Evolutionary conservation across 169 alveolate genomes (phyloP), one percentile per base, ranked within the genome.

Genomic region (Eimeria acervulina): DNA sequence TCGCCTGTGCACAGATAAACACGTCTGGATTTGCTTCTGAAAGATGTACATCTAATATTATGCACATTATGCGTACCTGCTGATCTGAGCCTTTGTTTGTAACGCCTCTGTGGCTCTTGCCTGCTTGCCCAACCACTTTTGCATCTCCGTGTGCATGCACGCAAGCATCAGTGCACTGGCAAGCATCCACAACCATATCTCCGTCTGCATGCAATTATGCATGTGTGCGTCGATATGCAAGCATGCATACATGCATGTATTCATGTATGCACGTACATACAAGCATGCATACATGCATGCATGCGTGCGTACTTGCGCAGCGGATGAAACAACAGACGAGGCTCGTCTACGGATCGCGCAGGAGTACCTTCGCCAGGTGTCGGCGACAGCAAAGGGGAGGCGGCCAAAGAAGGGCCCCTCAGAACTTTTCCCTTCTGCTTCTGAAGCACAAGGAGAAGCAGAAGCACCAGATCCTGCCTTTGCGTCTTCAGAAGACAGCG

Each of bases 281-380:
- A 63, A 7, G 40, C 38, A 26, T 63, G 74, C 38, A 63, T 10
- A 1, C 26, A 68, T 68, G n/a, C 26, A 68, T 68, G 44, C 7
- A 68, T 68, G 80, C 26, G 12, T 68, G 80, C n/a, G 80, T 33
- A 8, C 0, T 12, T 31, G 7, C 31, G 55, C 92, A 84, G 92
- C 61, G 2, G 76, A n/a, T 3, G 92, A 55, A 55, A 84, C 92
- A 55, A 40, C 78, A 17, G 95, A 91, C 89, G 95, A 91, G 90
- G 90, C 47, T 0, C 90, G 95, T 28, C 90, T 91, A 36, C 90
- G 95, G 63, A 15, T 91, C 51, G 95, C 95, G 47, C 78, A 76
- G 44, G 59, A 28, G 28, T 91, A 52, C 55, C 68, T 91, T 10
- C 66, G 51, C 21, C 51, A 74, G 90, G 68, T 91, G 44, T 52